Conservation (phyloP, 75 land plant genomes). For the Pseudotsuga menziesii region DNA sequence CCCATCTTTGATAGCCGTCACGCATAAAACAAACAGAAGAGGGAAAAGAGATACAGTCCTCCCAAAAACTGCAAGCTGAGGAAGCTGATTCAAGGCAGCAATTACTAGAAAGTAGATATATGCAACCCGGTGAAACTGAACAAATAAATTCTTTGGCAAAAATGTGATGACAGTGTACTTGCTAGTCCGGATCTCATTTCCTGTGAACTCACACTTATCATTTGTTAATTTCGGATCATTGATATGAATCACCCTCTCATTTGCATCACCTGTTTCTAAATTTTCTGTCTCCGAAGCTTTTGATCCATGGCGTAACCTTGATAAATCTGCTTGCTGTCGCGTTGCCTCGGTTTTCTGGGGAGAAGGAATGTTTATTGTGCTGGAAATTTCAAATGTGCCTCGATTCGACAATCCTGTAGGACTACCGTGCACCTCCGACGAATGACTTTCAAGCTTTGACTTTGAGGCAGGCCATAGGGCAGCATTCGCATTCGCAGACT, state of each 20-base stretch:
- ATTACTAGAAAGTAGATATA: slow-evolving; percentile 80
- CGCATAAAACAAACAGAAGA: slow-evolving; percentile 70
- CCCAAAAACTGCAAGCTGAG: slow-evolving; percentile 87
- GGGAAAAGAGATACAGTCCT: slow-evolving; percentile 81
- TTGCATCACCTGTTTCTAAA: slow-evolving; percentile 16
- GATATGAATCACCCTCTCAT: slow-evolving; percentile 60
- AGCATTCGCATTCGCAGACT: too few species aligned
- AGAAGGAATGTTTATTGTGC: slow-evolving; percentile 18
- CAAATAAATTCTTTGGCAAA: slow-evolving; percentile 77
- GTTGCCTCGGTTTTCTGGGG: slow-evolving; percentile 1
- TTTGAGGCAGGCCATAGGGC: too few species aligned
- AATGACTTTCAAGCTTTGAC: too few species aligned
- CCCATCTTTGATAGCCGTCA: slow-evolving; percentile 86
- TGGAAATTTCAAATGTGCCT: background rate
- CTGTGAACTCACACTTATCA: slow-evolving; percentile 66
- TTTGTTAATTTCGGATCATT: slow-evolving; percentile 67
- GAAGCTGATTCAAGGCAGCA: slow-evolving; percentile 82
- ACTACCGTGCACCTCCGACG: slow-evolving; percentile 16
- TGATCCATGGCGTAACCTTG: slow-evolving; percentile 19
- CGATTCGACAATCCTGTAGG: background rate
- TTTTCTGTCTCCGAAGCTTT: slow-evolving; percentile 40
- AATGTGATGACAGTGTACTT: slow-evolving; percentile 76
- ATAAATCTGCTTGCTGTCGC: slow-evolving; percentile 15
- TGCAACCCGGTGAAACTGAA: slow-evolving; percentile 83
- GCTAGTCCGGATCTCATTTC: slow-evolving; percentile 82